Percentiles rank a stretch among this genome's conserved stretches.
Conservation (phyloP, 768 basidiomycete genomes). For the Lactifluus pinguis region DNA sequence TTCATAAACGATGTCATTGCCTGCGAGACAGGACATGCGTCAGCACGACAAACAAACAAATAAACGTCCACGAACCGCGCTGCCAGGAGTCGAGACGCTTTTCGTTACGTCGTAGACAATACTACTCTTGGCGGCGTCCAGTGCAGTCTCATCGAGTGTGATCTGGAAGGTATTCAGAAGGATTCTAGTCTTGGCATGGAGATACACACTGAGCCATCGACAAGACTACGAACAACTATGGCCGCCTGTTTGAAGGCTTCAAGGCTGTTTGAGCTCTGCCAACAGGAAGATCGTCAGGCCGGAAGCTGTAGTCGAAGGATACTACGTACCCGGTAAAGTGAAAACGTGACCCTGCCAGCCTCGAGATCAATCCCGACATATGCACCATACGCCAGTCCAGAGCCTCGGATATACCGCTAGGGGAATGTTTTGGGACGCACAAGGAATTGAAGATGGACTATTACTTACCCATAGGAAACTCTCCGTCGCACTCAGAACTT, state of each 20-base stretch:
- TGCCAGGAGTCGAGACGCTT: slow-evolving; percentile 74
- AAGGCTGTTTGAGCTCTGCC: slow-evolving; percentile 69
- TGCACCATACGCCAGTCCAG: slow-evolving; percentile 93
- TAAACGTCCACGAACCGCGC: slow-evolving; percentile 52
- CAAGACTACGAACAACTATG: slow-evolving; percentile 67
- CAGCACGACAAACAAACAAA: background rate
- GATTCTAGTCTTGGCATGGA: background rate
- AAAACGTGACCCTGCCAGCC: slow-evolving; percentile 65
- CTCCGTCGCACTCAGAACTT: slow-evolving; percentile 88
- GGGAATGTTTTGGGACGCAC: background rate
- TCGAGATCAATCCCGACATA: slow-evolving; percentile 67
- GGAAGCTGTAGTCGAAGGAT: background rate
- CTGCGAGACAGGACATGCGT: slow-evolving; percentile 30
- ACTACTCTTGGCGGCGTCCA: slow-evolving; percentile 88
- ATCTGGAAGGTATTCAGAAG: slow-evolving; percentile 41
- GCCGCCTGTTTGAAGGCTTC: slow-evolving; percentile 76
- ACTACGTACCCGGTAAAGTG: slow-evolving; percentile 60
- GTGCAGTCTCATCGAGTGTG: slow-evolving; percentile 62
- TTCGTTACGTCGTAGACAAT: slow-evolving; percentile 80
- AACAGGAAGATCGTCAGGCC: background rate
- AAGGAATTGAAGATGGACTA: background rate
- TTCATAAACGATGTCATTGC: slow-evolving; percentile 79
- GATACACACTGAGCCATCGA: slow-evolving; percentile 65
- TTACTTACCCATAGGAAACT: slow-evolving; percentile 80
- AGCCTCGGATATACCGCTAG: slow-evolving; percentile 83